Percentiles rank a stretch among this genome's conserved stretches.
These are phyloP conservation scores for Ophiorrhiza pumila DNA, from an alignment of 257 asterid species.

Conservation along the genomic window DNA sequence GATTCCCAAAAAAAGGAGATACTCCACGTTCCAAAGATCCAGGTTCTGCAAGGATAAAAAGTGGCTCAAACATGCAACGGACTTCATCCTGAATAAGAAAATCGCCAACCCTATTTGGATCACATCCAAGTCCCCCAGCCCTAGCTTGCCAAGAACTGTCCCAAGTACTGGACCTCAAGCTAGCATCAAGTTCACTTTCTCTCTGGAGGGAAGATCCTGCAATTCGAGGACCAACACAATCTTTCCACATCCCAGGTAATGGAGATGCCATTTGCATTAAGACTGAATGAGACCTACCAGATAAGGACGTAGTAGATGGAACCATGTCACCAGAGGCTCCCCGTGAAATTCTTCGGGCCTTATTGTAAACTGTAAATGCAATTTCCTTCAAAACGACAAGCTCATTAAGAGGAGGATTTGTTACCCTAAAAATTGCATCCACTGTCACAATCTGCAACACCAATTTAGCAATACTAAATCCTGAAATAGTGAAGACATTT, in stretches of 20 bases:
- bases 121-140: slow-evolving; percentile 68
- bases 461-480: slow-evolving; percentile 86
- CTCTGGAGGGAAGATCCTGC: slow-evolving; percentile 71
- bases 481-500: slow-evolving; percentile 82
- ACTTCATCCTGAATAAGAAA: slow-evolving; percentile 56
- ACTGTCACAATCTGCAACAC: slow-evolving; percentile 95
- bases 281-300: slow-evolving; percentile 70
- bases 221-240: slow-evolving; percentile 68
- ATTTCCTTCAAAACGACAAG: slow-evolving; percentile 82
- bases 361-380: slow-evolving; percentile 95
- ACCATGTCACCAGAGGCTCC: slow-evolving; percentile 60
- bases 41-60: slow-evolving; percentile 88
- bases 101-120: slow-evolving; percentile 69
- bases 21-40: slow-evolving; percentile 88
- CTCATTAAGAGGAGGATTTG: slow-evolving; percentile 81
- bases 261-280: slow-evolving; percentile 75
- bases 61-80: slow-evolving; percentile 93
- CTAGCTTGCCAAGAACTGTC: slow-evolving; percentile 95
- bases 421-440: slow-evolving; percentile 92
- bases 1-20: slow-evolving; percentile 55
- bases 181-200: slow-evolving; percentile 84
- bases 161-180: slow-evolving; percentile 83
- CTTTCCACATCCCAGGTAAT: slow-evolving; percentile 93
- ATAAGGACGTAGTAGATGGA: slow-evolving; percentile 43
- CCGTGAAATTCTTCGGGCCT: slow-evolving; percentile 78